Evolutionary conservation across 306 rosid genomes (phyloP).

Genomic region (Acacia confusa): DNA sequence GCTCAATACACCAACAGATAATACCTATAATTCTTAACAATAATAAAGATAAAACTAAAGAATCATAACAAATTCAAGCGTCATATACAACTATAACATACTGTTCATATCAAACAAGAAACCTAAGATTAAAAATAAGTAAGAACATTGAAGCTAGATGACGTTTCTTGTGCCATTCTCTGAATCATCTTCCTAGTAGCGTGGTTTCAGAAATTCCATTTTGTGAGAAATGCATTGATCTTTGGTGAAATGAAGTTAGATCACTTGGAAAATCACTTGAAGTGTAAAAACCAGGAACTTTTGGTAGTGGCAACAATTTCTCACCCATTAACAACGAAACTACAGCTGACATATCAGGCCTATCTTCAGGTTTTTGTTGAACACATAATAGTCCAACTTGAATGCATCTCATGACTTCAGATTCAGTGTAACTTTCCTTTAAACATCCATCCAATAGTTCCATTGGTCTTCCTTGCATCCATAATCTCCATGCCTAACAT

Average conservation of each 20-base stretch:
- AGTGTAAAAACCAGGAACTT: constrained; percentile 28
- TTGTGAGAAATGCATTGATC: neutral
- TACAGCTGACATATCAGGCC: constrained; percentile 38
- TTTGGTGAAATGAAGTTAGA: neutral
- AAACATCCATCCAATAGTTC: constrained; percentile 20
- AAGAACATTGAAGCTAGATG: neutral
- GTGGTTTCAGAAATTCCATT: constrained; percentile 21
- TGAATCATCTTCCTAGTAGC: constrained; percentile 12
- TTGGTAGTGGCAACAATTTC: constrained; percentile 18
- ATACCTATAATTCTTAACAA: too few species aligned
- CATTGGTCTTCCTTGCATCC: constrained; percentile 28
- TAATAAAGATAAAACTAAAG: too few species aligned
- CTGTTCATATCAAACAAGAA: too few species aligned
- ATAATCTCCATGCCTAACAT: constrained; percentile 35
- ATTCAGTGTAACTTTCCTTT: neutral
- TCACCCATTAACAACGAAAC: constrained; percentile 32
- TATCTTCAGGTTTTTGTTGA: constrained; percentile 30
- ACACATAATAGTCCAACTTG: constrained; percentile 33
- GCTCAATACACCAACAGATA: too few species aligned
- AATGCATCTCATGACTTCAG: constrained; percentile 23
- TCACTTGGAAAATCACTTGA: neutral
- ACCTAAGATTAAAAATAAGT: neutral
- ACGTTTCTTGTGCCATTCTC: neutral
- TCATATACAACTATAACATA: too few species aligned
- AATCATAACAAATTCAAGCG: too few species aligned